Base-by-base conservation (phyloP, 352 stramenopile species). In the Globisporangium orthogonon region DNA sequence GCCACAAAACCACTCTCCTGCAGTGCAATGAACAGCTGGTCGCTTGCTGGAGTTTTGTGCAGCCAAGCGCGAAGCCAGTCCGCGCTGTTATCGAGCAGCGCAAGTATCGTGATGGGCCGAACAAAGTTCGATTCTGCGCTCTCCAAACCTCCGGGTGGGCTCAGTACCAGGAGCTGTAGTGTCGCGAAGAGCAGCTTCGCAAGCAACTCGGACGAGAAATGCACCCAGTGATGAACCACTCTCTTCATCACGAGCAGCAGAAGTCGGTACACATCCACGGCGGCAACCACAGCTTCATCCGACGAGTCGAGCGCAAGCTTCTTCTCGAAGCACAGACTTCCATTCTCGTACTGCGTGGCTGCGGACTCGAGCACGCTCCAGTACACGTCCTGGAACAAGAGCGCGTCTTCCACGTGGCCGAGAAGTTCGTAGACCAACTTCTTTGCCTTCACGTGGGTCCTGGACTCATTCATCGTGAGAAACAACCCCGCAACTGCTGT, bases 11-110 rank as follows among this genome's bases (percentile, higher is more conserved):
- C 61, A 37, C 63, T 73, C 33, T 80, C 72, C 30, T 67, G n/a
- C 4, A 69, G 29, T 44, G 65, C 66, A 18, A 52, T 52, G 43
- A 86, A 76, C 13, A 88, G 33, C 29, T 86, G 78, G 1, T 18
- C 52, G 7, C 39, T 10, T 7, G 31, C 65, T 29, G 80, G 76
- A 3, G 47, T 51, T 58, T 80, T 83, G 3, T 71, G 53, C 13
- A 78, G 33, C 80, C 80, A 90, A 17, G 66, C 55, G 9, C 62
- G 58, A 50, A 88, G 67, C 80, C 80, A 90, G 15, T 47, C 49
- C 41, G 71, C 65, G 1, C 55, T 47, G 2, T 65, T 35, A 13
- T 79, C 69, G 3, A 87, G 52, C 14, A 74, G 50, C 1, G 59
- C 60, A 4, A 89, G 2, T 4, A 76, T 47, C 28, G 65, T 52